Evolutionary conservation across 805 yeast species (phyloP), one percentile per base, ranked within the genome.

Genomic region (Yamadazyma sp.): DNA sequence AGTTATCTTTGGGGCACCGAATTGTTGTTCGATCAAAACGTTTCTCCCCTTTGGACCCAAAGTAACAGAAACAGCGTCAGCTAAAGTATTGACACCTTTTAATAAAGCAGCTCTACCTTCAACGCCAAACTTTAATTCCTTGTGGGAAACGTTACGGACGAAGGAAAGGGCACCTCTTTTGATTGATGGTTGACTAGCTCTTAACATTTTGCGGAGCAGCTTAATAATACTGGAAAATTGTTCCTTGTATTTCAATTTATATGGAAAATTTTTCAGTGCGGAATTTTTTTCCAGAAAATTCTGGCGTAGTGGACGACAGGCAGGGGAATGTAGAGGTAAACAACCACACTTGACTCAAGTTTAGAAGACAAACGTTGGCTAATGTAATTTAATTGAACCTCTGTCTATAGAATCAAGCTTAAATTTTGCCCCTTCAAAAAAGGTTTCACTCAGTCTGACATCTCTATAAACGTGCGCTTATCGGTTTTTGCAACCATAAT

Each of bases 1-100:
- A 67, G 99, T 91, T 75, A 91, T 91, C 74, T 91, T 91, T 54
- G 99, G 99, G 37, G 95, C 78, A 50, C 96, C 97, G 52, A 87
- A 93, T 47, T 87, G 84, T 71, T 93, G 99, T 71, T 91, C 98
- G 60, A 93, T 90, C 53, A 91, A 76, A 25, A 89, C 99, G 56
- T 89, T 91, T 68, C 99, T 83, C 58, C 99, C 99, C 66, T 90
- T 90, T 55, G 99, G 99, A 37, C 99, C 99, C 45, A 91, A 73
- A 25, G 99, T 93, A 37, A 95, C 95, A 24, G 95, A 82, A 34
- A 91, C 99, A 15, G 99, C 98, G 58, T 87, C 90, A 35, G 97
- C 97, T 52, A 91, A 78, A 36, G 88, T 82, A 59, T 89, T 93
- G 40, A 95, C 98, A 68, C 99, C 99, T 59, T 78, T 84, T 52